These are phyloP conservation scores for Lodderomyces oxycetoniae DNA, from an alignment of 1,139 yeast genomes.

Conservation along the genomic window DNA sequence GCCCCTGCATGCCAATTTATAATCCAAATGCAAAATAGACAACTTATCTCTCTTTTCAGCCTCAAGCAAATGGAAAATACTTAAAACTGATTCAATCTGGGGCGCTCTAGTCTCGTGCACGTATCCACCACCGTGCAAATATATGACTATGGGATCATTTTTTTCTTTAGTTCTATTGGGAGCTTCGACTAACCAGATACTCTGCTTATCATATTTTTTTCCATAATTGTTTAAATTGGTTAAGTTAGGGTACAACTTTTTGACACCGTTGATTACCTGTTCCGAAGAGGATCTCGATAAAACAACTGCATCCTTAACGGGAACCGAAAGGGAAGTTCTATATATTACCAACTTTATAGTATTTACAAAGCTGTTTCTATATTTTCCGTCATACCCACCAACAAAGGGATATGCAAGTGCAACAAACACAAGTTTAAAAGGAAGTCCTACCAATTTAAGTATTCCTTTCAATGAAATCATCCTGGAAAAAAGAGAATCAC, in stretches of 20 bases:
- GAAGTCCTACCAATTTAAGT: too few relatives aligned
- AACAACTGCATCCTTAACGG: slow-evolving; percentile 10
- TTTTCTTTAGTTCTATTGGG: slow-evolving; percentile 16
- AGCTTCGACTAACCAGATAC: slow-evolving; percentile 36
- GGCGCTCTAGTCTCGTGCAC: slow-evolving; percentile 30
- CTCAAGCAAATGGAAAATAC: slow-evolving; percentile 28
- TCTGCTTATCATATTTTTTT: slow-evolving; percentile 27
- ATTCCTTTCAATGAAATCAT: background rate
- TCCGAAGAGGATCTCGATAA: slow-evolving; percentile 6
- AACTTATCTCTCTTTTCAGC: slow-evolving; percentile 21
- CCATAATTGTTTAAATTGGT: slow-evolving; percentile 30
- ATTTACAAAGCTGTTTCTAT: slow-evolving; percentile 7
- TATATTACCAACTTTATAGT: slow-evolving; percentile 10
- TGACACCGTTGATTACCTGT: slow-evolving; percentile 8
- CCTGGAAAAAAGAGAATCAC: background rate
- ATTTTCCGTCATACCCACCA: slow-evolving; percentile 12
- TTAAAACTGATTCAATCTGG: slow-evolving; percentile 29
- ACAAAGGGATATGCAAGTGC: slow-evolving; percentile 7
- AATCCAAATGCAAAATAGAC: slow-evolving; percentile 36
- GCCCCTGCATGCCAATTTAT: slow-evolving; percentile 32
- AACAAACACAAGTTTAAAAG: background rate
- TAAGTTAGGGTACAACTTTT: slow-evolving; percentile 9
- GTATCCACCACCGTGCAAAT: slow-evolving; percentile 44
- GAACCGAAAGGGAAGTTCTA: slow-evolving; percentile 10
- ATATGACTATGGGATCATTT: slow-evolving; percentile 36